phyloP scores from a whole-genome alignment of 768 basidiomycete genomes.

The Mycena venus region DNA sequence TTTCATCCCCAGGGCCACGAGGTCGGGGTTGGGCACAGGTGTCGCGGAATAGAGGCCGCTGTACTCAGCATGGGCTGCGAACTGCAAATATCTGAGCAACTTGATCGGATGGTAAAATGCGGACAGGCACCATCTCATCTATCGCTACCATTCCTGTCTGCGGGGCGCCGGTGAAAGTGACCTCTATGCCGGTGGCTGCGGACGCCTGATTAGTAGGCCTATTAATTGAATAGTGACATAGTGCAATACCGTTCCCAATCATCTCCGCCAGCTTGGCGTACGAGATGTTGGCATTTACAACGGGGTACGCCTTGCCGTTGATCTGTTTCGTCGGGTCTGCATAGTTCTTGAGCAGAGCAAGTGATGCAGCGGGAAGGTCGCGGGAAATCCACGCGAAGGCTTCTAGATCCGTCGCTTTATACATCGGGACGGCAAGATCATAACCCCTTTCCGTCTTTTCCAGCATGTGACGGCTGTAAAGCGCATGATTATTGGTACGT shows the following conservation, averaged over 20 bases:
- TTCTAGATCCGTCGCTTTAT: background rate
- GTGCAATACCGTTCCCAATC: background rate
- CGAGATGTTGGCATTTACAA: too few species aligned
- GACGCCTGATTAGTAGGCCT: background rate
- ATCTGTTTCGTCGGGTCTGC: background rate
- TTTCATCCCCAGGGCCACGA: background rate
- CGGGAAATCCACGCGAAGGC: background rate
- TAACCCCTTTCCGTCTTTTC: background rate
- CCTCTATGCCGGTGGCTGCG: background rate
- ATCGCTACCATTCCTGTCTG: background rate
- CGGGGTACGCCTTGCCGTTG: background rate
- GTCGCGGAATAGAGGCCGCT: background rate
- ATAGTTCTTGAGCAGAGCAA: slow-evolving; percentile 7
- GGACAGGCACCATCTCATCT: slow-evolving; percentile 10
- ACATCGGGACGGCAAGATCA: background rate
- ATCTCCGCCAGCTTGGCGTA: background rate
- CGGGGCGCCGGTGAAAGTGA: background rate
- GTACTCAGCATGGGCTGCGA: background rate
- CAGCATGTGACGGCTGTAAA: too few species aligned
- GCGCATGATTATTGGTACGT: too few species aligned
- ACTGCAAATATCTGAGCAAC: background rate
- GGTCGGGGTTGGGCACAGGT: slow-evolving; percentile 8
- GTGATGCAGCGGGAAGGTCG: background rate
- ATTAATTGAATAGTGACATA: background rate
- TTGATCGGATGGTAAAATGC: background rate